Conservation (phyloP, 371 early-diverging fungal species). For the Mucor sp. region DNA sequence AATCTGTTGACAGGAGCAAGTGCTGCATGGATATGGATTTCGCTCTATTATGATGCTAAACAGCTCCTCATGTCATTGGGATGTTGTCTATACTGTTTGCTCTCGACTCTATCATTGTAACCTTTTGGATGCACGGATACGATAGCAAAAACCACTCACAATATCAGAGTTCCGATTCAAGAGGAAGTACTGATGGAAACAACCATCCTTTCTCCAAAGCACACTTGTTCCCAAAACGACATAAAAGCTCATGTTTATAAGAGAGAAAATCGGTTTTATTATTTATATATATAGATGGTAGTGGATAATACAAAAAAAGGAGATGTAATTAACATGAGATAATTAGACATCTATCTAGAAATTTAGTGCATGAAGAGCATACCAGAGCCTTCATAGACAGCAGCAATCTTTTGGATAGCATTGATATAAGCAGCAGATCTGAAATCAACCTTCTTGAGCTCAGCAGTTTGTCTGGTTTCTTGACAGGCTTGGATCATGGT, state of each 20-base stretch:
- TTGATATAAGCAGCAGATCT: slow-evolving; percentile 86
- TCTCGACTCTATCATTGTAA: slow-evolving; percentile 84
- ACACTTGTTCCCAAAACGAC: slow-evolving; percentile 68
- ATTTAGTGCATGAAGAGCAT: slow-evolving; percentile 72
- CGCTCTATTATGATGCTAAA: slow-evolving; percentile 67
- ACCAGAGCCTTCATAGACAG: slow-evolving; percentile 78
- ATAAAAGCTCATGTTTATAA: slow-evolving; percentile 66
- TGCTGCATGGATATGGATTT: slow-evolving; percentile 17
- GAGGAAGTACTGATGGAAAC: too few species aligned
- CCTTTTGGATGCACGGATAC: too few species aligned
- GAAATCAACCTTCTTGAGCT: slow-evolving; percentile 74
- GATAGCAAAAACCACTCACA: slow-evolving; percentile 88
- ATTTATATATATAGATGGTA: slow-evolving; percentile 4
- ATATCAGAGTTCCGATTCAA: slow-evolving; percentile 91
- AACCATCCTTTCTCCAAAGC: too few species aligned
- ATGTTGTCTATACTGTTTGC: slow-evolving; percentile 71
- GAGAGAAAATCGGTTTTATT: slow-evolving; percentile 1
- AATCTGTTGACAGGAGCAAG: slow-evolving; percentile 58
- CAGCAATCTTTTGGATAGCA: slow-evolving; percentile 87
- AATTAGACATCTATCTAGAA: not conserved
- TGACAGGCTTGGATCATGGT: slow-evolving; percentile 85
- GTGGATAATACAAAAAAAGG: slow-evolving; percentile 5
- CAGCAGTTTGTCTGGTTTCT: slow-evolving; percentile 57
- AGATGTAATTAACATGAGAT: not conserved
- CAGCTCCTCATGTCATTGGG: slow-evolving; percentile 81